Conservation (phyloP, 495 filamentous ascomycete species). For the Xylaria cubensis region DNA sequence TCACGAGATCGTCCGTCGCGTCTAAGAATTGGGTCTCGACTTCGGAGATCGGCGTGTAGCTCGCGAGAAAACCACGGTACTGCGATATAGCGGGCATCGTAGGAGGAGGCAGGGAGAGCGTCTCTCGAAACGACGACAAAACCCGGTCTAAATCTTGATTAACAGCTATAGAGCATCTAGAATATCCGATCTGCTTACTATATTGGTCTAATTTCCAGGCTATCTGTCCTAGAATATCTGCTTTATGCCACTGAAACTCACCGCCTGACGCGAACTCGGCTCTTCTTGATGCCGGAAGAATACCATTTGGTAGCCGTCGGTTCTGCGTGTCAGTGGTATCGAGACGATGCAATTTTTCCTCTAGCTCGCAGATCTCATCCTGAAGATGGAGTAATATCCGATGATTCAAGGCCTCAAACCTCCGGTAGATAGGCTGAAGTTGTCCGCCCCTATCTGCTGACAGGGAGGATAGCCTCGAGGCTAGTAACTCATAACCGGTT, state of each 20-base stretch:
- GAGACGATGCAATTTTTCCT: constrained; percentile 73
- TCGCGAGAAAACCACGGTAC: constrained; percentile 72
- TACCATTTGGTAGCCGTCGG: constrained; percentile 59
- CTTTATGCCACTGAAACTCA: constrained; percentile 75
- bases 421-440: constrained; percentile 79
- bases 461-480: constrained; percentile 63
- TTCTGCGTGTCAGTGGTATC: constrained; percentile 76
- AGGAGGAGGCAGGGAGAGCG: constrained; percentile 62
- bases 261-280: constrained; percentile 68
- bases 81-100: constrained; percentile 62
- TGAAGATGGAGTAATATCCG: constrained; percentile 85
- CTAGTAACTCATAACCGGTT: constrained; percentile 72
- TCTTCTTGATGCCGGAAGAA: constrained; percentile 68
- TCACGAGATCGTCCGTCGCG: constrained; percentile 68
- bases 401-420: constrained; percentile 85
- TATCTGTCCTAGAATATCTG: constrained; percentile 72
- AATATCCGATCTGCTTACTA: constrained; percentile 61
- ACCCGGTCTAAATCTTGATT: constrained; percentile 65
- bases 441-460: constrained; percentile 27
- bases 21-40: constrained; percentile 75
- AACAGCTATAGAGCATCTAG: constrained; percentile 13
- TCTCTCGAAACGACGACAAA: constrained; percentile 69
- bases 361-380: constrained; percentile 82
- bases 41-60: constrained; percentile 65
- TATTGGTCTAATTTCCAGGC: constrained; percentile 82